Base-by-base conservation (phyloP, 2,329 filamentous ascomycete genomes). In the Penicillium sp. region DNA sequence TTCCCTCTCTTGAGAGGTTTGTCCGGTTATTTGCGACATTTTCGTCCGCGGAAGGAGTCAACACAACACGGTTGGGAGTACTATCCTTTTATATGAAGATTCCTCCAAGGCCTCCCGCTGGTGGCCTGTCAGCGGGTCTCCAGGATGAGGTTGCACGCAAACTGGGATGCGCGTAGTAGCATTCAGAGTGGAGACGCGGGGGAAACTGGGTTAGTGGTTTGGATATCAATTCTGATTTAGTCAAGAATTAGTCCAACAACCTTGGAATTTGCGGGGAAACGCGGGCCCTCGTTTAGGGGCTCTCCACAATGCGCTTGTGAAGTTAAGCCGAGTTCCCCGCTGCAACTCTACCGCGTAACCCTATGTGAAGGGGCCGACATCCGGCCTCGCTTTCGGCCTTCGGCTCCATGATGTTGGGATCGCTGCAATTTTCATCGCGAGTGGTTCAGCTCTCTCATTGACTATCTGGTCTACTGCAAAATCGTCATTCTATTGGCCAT, bases 281-380 rank as follows among this genome's bases (percentile, higher is more conserved):
- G 34, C 34, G 6, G n/a, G n/a, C 34, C 34, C 34, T n/a, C 34
- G 7, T n/a, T n/a, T 5, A 2, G 11, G 10, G 10, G 13, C 47
- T 50, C 55, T 49, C 59, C 50, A 54, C 55, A 51, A 31, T 10
- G 43, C 43, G 43, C 39, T 51, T 48, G 52, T 54, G 27, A 42
- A 34, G 18, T 21, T 18, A 11, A 6, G 21, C 13, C 47, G 36
- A 34, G 24, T n/a, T 39, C 18, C 32, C 21, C 43, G 42, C 21
- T 62, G 47, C 40, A 43, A 61, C 60, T 52, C 52, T 54, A 43
- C 29, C 50, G 38, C 24, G 58, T 47, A 59, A 61, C 54, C 39
- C 21, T 18, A 16, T 7, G 4, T 13, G 13, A 7, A n/a, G 13
- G 14, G n/a, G 11, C 14, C 34, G 14, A n/a, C n/a, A 36, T 36